These are phyloP conservation scores for Lupinus albus DNA, from an alignment of 306 rosid species.

Conservation along the genomic window DNA sequence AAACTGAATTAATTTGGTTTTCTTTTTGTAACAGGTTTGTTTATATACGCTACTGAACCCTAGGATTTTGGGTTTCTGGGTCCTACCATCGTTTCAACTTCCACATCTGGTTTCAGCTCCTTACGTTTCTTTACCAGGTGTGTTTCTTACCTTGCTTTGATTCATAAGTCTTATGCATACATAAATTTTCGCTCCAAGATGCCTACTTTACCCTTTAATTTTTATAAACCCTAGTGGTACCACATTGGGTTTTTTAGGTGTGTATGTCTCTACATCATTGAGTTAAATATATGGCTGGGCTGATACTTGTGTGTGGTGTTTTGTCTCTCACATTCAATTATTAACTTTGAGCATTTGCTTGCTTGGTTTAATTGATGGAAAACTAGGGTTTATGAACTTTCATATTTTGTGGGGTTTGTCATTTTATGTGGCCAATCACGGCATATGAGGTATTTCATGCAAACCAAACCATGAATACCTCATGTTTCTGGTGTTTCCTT, in stretches of 20 bases:
- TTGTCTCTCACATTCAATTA: constrained; percentile 36
- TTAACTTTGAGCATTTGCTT: constrained; percentile 20
- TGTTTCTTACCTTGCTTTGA: constrained; percentile 35
- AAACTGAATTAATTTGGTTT: constrained; percentile 31
- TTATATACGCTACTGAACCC: constrained; percentile 47
- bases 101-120: constrained; percentile 25
- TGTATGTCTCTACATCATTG: constrained; percentile 23
- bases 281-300: constrained; percentile 29
- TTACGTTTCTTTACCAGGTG: constrained; percentile 32
- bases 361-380: constrained; percentile 38
- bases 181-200: constrained; percentile 27
- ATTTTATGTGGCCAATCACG: constrained; percentile 58
- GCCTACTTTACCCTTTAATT: constrained; percentile 28
- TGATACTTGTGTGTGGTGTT: constrained; percentile 28
- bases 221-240: constrained; percentile 62
- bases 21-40: constrained; percentile 42
- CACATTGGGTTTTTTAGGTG: constrained; percentile 31
- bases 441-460: constrained; percentile 14
- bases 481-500: constrained; percentile 26
- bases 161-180: background rate
- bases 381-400: constrained; percentile 71
- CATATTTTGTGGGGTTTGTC: constrained; percentile 25
- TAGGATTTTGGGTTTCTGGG: constrained; percentile 42
- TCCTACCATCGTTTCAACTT: constrained; percentile 32
- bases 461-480: background rate